phyloP scores from a whole-genome alignment of 2,329 filamentous ascomycete genomes.

The Fusarium proliferatum region DNA sequence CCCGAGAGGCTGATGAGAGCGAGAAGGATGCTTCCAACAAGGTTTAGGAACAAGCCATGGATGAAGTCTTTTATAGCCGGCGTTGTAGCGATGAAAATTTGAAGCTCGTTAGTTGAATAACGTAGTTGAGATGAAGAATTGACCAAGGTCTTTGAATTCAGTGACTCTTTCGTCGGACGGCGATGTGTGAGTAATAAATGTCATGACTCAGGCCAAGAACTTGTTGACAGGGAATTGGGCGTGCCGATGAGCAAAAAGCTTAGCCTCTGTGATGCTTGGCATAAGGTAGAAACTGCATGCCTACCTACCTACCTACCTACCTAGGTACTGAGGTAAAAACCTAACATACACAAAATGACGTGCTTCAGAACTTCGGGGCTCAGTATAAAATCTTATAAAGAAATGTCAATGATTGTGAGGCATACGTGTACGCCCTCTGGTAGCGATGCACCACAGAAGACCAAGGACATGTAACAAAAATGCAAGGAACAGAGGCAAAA shows the following conservation, averaged over 20 bases:
- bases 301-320: too few relatives aligned
- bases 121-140: neutral
- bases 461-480: neutral
- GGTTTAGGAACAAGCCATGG: slow-evolving; percentile 18
- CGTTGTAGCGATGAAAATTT: slow-evolving; percentile 21
- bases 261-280: slow-evolving; percentile 13
- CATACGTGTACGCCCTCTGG: neutral
- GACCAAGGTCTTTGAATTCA: neutral
- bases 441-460: neutral
- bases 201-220: slow-evolving; percentile 7
- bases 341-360: neutral
- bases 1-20: slow-evolving; percentile 16
- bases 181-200: neutral
- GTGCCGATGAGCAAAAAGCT: slow-evolving; percentile 9
- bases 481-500: neutral
- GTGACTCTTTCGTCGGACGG: neutral
- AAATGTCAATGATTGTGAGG: neutral
- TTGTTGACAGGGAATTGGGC: slow-evolving; percentile 7
- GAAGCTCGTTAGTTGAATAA: neutral
- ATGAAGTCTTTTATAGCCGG: slow-evolving; percentile 11
- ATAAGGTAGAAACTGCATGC: neutral
- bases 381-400: neutral
- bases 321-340: neutral
- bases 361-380: neutral
- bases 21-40: slow-evolving; percentile 35